Base-by-base conservation (phyloP, 768 basidiomycete genomes). In the Naganishia vaughanmartiniae region DNA sequence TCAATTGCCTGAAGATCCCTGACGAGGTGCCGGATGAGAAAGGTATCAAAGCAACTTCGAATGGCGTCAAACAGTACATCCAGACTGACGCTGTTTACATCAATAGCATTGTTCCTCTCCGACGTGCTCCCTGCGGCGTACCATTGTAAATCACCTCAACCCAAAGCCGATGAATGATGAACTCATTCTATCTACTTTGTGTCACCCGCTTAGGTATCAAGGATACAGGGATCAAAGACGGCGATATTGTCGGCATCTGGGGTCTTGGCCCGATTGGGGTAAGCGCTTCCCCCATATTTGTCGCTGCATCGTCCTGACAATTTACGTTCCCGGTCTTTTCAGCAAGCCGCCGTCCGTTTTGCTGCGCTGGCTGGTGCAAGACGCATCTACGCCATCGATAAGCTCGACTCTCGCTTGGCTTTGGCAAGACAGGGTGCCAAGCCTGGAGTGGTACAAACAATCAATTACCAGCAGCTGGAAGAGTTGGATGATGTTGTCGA, bases 231-330 rank as follows among this genome's bases (percentile, higher is more conserved):
- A 87, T 91, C 21, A 83, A 87, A 53, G 79, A 87, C 72, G 90
- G 89, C 4, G 89, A 90, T 72, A 83, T 86, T 21, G 88, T 90
- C 66, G 89, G 86, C 19, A 84, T 90, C n/a, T 90, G 89, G 89
- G 87, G 88, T 53, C 82, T 88, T 24, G 89, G 88, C 56, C 88
- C 89, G 0, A 87, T 89, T 67, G 54, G 54, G 9, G 54, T 55
- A 55, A 30, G 54, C 26, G 9, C 30, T 4, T 34, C 7, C 5
- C 26, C 24, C 2, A 9, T n/a, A 4, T 14, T n/a, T n/a, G 17
- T 24, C 6, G 24, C 24, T 9, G 14, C 54, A 5, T 26, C 17
- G 6, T 15, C 30, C 15, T 6, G 33, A 19, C 28, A 19, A 2
- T 31, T 9, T 11, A 7, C 26, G 5, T n/a, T 55, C 54, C 30